These are phyloP conservation scores for Aspergillus fischeri DNA, from an alignment of 2,329 filamentous ascomycete genomes.

Conservation along the genomic window DNA sequence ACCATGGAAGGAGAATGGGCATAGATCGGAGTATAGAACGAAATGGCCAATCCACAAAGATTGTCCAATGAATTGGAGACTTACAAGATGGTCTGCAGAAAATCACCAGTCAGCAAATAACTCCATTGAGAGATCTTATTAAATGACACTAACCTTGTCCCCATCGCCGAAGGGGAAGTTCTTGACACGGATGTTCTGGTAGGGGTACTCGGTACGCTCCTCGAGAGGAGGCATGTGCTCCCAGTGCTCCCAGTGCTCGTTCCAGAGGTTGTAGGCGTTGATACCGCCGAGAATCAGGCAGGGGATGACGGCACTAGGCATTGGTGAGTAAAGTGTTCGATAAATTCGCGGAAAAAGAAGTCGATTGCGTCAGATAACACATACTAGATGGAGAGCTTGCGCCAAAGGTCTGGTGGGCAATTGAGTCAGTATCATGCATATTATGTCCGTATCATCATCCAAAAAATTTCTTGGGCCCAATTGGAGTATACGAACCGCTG, in stretches of 20 bases:
- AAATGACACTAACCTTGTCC: conserved; percentile 68
- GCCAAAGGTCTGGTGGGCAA: conserved; percentile 71
- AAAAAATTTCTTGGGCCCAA: background rate
- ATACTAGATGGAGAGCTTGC: conserved; percentile 94
- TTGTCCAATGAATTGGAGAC: conserved; percentile 26
- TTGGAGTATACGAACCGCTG: conserved; percentile 60
- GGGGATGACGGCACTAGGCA: conserved; percentile 67
- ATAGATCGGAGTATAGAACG: background rate
- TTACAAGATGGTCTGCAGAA: conserved; percentile 61
- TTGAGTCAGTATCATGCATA: conserved; percentile 21
- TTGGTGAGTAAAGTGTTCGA: conserved; percentile 12
- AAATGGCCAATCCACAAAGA: background rate
- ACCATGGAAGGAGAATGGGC: background rate
- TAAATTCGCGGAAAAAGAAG: background rate
- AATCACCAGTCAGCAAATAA: conserved; percentile 5
- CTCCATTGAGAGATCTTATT: background rate
- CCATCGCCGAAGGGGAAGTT: conserved; percentile 94
- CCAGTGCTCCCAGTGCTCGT: conserved; percentile 97
- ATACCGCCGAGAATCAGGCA: conserved; percentile 64
- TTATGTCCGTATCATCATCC: background rate
- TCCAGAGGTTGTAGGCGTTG: conserved; percentile 91
- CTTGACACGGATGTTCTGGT: conserved; percentile 96
- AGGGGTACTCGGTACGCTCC: conserved; percentile 89
- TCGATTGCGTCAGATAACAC: conserved; percentile 32
- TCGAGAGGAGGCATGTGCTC: conserved; percentile 78